These are phyloP conservation scores for Nitzschia palea DNA, from an alignment of 108 stramenopile genomes.

Conservation along the genomic window DNA sequence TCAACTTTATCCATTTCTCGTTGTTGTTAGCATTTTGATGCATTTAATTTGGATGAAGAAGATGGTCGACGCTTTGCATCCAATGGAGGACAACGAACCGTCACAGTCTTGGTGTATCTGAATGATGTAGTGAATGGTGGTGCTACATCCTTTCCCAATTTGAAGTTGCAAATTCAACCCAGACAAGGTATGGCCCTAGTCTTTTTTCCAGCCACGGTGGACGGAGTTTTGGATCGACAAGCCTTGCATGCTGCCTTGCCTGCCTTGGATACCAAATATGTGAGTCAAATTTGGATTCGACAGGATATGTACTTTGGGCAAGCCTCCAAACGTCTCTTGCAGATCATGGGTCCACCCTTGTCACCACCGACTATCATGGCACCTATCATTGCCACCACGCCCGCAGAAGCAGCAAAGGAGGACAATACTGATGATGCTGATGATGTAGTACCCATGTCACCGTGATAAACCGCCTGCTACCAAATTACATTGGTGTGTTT, in stretches of 20 bases:
- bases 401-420: neutral
- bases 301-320: conserved; percentile 83
- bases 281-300: conserved; percentile 97
- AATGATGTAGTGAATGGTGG: conserved; percentile 90
- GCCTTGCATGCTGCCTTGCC: conserved; percentile 86
- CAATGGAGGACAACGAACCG: conserved; percentile 94
- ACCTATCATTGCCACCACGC: neutral
- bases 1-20: neutral
- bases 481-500: neutral
- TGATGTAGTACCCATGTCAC: neutral
- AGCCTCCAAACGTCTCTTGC: conserved; percentile 65
- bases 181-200: conserved; percentile 84
- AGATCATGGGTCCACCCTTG: conserved; percentile 66
- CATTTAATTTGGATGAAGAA: conserved; percentile 83
- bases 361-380: neutral
- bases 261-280: conserved; percentile 90
- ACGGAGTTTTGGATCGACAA: conserved; percentile 84
- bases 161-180: conserved; percentile 76
- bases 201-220: conserved; percentile 95
- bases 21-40: conserved; percentile 68
- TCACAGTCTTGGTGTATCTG: conserved; percentile 95
- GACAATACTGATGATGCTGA: neutral
- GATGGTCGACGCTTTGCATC: conserved; percentile 83
- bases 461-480: neutral
- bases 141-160: conserved; percentile 79